Evolutionary conservation across 2,329 filamentous ascomycete genomes (phyloP).

Genomic region (Akanthomyces dipterigenus): DNA sequence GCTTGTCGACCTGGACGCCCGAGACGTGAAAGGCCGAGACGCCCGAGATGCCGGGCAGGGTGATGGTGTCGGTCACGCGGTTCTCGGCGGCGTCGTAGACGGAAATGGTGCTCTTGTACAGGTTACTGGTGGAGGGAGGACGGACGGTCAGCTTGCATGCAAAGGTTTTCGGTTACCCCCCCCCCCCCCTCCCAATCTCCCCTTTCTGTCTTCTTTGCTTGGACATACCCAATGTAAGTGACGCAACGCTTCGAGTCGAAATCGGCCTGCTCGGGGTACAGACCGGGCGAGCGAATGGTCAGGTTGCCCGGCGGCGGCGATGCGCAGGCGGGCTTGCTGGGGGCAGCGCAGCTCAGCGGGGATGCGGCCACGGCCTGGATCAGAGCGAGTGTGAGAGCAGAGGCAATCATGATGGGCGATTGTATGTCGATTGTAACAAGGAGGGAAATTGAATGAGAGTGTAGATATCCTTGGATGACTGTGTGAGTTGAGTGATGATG

Average conservation of each 20-base stretch:
- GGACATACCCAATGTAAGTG: constrained; percentile 16
- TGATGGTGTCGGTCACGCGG: constrained; percentile 18
- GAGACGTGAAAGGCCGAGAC: constrained; percentile 17
- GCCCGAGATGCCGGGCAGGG: constrained; percentile 24
- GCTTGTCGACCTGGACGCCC: constrained; percentile 28
- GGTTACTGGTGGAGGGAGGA: not conserved
- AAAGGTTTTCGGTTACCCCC: too few species aligned
- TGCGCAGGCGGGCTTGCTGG: not conserved
- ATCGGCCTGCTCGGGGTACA: constrained; percentile 20
- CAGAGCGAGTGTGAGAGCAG: not conserved
- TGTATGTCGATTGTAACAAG: not conserved
- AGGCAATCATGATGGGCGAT: not conserved
- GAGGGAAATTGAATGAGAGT: not conserved
- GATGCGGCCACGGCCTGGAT: not conserved
- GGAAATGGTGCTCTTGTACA: not conserved
- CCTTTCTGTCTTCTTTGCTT: constrained; percentile 14
- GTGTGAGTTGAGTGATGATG: not conserved
- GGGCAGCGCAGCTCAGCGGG: not conserved
- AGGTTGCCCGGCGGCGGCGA: not conserved
- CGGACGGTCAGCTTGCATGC: not conserved
- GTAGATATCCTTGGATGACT: not conserved
- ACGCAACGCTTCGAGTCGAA: constrained; percentile 17
- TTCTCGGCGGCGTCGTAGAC: not conserved
- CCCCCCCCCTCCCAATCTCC: too few species aligned
- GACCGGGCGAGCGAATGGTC: constrained; percentile 9